Base-by-base conservation (phyloP, 179 eudicot genomes). In the Beta lomatogona region DNA sequence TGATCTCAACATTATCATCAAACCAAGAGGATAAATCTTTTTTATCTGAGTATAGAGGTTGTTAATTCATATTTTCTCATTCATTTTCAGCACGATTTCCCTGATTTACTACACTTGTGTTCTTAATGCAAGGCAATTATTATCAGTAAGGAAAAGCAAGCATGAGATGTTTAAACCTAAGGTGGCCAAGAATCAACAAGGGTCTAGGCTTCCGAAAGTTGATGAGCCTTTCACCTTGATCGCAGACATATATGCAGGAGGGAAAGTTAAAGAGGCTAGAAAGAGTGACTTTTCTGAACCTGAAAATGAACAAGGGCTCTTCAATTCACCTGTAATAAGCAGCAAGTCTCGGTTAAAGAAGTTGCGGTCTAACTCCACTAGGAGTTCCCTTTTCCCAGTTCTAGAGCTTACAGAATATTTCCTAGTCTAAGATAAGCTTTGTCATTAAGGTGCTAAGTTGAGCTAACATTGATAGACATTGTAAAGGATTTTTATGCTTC, bases 211-310 rank as follows among this genome's bases (percentile, higher is more conserved):
- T 65, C 89, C 87, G 4, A 89, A 85, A 79, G 75, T 87, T 61
- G 91, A 87, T 54, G 83, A 79, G 67, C 31, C 90, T 28, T 85
- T 64, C 75, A 80, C 86, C 44, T 77, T 79, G 74, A 80, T 88
- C 63, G 46, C 87, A 78, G 93, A 87, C 31, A 41, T 77, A 41
- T 85, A 80, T 25, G 63, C 46, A 19, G 87, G 89, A 46, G 88
- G 79, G 54, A 80, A 85, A 70, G 63, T 83, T 70, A 94, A 93
- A 25, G 93, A 90, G 70, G 76, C 87, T 79, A 88, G 82, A 67
- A 92, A 88, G 80, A 85, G 86, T 69, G 93, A 91, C 66, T 84
- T 83, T 78, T 89, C 88, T 18, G 95, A 92, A 83, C 86, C 92
- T 25, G 98, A 91, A 88, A 95, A 92, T 80, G 97, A 89, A 84